phyloP scores from a whole-genome alignment of 2,329 filamentous ascomycete genomes.

The Aspergillus ochraceoroseus region DNA sequence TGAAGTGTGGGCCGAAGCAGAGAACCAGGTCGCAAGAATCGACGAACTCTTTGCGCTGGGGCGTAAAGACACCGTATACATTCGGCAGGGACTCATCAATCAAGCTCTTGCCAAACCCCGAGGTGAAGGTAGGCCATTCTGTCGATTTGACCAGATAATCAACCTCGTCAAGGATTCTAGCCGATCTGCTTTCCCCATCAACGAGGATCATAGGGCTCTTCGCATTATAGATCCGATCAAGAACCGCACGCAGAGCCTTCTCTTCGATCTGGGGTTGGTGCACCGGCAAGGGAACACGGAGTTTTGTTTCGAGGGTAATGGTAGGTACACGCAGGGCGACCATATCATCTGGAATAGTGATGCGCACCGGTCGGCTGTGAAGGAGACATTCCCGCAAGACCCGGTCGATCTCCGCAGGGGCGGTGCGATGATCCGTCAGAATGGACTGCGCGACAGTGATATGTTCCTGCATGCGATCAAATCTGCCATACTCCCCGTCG shows the following conservation, averaged over 20 bases:
- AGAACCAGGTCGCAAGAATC: slow-evolving; percentile 39
- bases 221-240: slow-evolving; percentile 41
- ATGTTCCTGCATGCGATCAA: slow-evolving; percentile 16
- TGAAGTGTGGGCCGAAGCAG: slow-evolving; percentile 41
- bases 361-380: slow-evolving; percentile 52
- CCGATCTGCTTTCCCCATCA: slow-evolving; percentile 45
- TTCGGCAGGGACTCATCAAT: slow-evolving; percentile 46
- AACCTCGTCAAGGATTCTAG: slow-evolving; percentile 39
- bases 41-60: slow-evolving; percentile 26
- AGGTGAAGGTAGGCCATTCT: slow-evolving; percentile 45
- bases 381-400: slow-evolving; percentile 50
- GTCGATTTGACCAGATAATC: slow-evolving; percentile 43
- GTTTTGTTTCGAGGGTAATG: slow-evolving; percentile 10
- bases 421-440: slow-evolving; percentile 47
- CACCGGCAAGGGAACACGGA: slow-evolving; percentile 11
- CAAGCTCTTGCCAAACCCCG: slow-evolving; percentile 48
- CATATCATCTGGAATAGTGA: slow-evolving; percentile 53
- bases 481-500: slow-evolving; percentile 18
- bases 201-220: slow-evolving; percentile 49
- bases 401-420: slow-evolving; percentile 50
- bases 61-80: slow-evolving; percentile 47
- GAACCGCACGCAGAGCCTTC: slow-evolving; percentile 29
- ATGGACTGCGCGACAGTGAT: slow-evolving; percentile 15
- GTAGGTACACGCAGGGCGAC: slow-evolving; percentile 33
- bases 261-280: slow-evolving; percentile 8